Base-by-base conservation (phyloP, 257 asterid species). In the Leonotis leonurus region DNA sequence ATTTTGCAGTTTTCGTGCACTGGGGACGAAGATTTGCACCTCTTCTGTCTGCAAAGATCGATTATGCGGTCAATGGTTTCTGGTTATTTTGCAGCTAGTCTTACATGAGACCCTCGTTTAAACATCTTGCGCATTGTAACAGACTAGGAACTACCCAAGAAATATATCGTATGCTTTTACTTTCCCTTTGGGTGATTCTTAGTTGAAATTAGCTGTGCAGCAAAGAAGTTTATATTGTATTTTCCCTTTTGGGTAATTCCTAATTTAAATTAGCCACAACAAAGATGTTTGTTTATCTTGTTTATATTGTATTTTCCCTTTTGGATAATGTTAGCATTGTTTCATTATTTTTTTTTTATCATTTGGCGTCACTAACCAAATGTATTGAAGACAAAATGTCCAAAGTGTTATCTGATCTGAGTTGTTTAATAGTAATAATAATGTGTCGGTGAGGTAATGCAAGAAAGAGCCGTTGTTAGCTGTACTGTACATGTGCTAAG, bases 81-180 rank as follows among this genome's bases (percentile, higher is more conserved):
- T n/a, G n/a, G 41, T 62, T 24, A 30, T 50, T 32, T 41, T 57
- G 64, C 33, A 9, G 61, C 39, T 56, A 37, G 63, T 62, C 24
- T 60, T 46, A 29, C 26, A 46, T 1, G 50, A 43, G 25, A 22
- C 52, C 3, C 48, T 32, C n/a, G 56, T 61, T 48, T 10, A 33
- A 18, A 57, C 44, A 18, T 29, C 17, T 0, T 40, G 21, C 1
- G 60, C 26, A 12, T 2, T 67, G 45, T 67, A 55, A 8, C 45
- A n/a, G 18, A 39, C 32, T 65, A 26, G 4, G 5, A 45, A 56
- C 58, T 27, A 46, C 21, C 25, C 12, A 1, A 9, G 17, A 32
- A 63, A 8, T 65, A 56, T 44, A 17, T 7, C 37, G 60, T 8
- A 50, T 51, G 27, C 25, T n/a, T 12, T 22, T n/a, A 12, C 36